A percentile compares a stretch with the other conserved stretches of the same genome.
phyloP scores from a whole-genome alignment of 1,284 basidiomycete genomes.

The Ceratobasidium theobromae region DNA sequence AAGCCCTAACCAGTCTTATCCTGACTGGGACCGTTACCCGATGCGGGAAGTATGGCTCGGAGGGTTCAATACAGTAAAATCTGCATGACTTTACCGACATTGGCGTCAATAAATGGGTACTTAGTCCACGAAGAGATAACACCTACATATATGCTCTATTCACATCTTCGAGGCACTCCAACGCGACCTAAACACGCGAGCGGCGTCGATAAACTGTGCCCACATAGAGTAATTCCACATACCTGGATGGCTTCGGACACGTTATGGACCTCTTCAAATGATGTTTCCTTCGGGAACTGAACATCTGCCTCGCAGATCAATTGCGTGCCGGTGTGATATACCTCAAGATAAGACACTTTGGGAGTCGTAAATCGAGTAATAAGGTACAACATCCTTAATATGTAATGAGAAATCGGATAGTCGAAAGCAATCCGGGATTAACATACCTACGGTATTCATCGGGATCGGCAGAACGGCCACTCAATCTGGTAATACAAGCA shows the following conservation, averaged over 20 bases:
- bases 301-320: conserved; percentile 20
- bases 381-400: conserved; percentile 15
- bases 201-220: not conserved
- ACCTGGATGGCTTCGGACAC: conserved; percentile 25
- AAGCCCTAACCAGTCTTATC: too few species aligned
- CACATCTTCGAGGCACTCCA: conserved; percentile 23
- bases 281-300: conserved; percentile 12
- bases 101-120: not conserved
- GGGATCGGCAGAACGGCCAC: conserved; percentile 3
- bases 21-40: not conserved
- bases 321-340: conserved; percentile 21
- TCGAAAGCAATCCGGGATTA: not conserved
- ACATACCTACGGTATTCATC: conserved; percentile 14
- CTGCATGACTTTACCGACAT: conserved; percentile 2
- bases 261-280: conserved; percentile 26
- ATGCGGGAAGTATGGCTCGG: not conserved
- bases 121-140: not conserved
- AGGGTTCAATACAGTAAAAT: conserved; percentile 23
- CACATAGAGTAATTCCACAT: not conserved
- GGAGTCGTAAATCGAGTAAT: conserved; percentile 24
- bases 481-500: not conserved
- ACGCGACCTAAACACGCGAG: conserved; percentile 7
- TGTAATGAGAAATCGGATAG: not conserved
- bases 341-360: conserved; percentile 23
- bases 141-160: conserved; percentile 26